Conservation (phyloP, 306 rosid species). For the Trifolium fragiferum region DNA sequence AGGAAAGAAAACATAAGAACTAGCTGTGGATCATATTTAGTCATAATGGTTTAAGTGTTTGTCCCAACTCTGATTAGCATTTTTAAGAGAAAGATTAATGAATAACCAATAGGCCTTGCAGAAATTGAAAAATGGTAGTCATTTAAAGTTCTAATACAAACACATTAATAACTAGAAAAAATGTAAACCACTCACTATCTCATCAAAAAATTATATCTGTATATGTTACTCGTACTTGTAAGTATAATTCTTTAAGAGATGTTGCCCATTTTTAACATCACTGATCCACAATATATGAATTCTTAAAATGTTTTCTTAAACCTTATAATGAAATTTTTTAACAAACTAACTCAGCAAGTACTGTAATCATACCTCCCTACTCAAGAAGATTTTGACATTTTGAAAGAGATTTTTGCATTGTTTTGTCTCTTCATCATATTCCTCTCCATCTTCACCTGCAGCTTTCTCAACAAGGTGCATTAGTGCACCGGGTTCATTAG, state of each 20-base stretch:
- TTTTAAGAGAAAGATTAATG: background rate
- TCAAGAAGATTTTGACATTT: conserved; percentile 81
- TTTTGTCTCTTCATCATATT: conserved; percentile 65
- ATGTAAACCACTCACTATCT: background rate
- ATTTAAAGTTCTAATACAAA: background rate
- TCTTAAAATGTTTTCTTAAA: background rate
- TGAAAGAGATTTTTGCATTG: conserved; percentile 77
- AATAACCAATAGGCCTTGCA: background rate
- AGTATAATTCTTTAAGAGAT: too few relatives aligned
- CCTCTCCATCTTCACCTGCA: conserved; percentile 64
- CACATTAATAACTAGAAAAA: background rate
- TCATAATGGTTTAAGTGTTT: background rate
- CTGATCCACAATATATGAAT: background rate
- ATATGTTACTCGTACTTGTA: too few relatives aligned
- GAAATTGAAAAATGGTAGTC: background rate
- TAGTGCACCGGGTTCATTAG: conserved; percentile 84
- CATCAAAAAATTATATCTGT: too few relatives aligned
- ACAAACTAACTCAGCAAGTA: conserved; percentile 8
- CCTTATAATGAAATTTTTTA: background rate
- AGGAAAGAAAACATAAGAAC: conserved; percentile 9
- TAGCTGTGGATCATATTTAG: background rate
- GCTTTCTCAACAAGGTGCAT: conserved; percentile 80
- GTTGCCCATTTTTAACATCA: too few relatives aligned
- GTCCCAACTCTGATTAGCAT: background rate
- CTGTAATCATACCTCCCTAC: conserved; percentile 77